A percentile compares a stretch with the other conserved stretches of the same genome.
Evolutionary conservation across 495 filamentous ascomycete genomes (phyloP).

Genomic region (Talaromyces wortmannii): DNA sequence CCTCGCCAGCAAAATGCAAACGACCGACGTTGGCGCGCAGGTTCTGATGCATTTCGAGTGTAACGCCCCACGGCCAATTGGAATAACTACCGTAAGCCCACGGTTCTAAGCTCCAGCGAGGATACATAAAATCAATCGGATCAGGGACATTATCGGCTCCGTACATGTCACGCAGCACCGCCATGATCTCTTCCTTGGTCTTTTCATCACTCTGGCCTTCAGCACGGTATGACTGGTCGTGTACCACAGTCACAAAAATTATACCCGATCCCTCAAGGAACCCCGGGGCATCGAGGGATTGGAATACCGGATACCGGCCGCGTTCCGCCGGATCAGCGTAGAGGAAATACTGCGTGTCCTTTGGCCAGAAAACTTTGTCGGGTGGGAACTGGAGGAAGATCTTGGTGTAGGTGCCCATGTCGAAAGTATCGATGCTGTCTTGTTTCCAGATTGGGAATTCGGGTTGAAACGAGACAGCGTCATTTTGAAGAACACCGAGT

Average conservation of each 20-base stretch:
- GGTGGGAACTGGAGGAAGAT: conserved; percentile 64
- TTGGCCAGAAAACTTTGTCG: conserved; percentile 65
- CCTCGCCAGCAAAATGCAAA: conserved; percentile 68
- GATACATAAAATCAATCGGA: conserved; percentile 62
- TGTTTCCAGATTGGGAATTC: conserved; percentile 61
- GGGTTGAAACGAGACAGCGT: conserved; percentile 54
- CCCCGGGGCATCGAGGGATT: conserved; percentile 52
- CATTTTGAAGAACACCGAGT: conserved; percentile 62
- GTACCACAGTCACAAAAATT: conserved; percentile 64
- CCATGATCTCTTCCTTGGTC: conserved; percentile 54
- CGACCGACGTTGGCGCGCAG: conserved; percentile 59
- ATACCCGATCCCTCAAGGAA: conserved; percentile 61
- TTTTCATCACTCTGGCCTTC: conserved; percentile 56
- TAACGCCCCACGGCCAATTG: conserved; percentile 65
- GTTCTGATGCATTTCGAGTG: conserved; percentile 65
- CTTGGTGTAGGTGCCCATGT: conserved; percentile 74
- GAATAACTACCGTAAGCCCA: conserved; percentile 68
- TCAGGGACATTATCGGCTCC: conserved; percentile 53
- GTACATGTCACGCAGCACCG: conserved; percentile 60
- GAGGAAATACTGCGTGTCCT: conserved; percentile 59
- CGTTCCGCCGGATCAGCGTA: conserved; percentile 57
- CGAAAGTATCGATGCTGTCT: conserved; percentile 56
- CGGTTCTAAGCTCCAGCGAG: conserved; percentile 58
- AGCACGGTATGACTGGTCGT: conserved; percentile 52
- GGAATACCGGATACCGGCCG: conserved; percentile 67